Base-by-base conservation (phyloP, 352 stramenopile genomes). In the Phytophthora syringae region DNA sequence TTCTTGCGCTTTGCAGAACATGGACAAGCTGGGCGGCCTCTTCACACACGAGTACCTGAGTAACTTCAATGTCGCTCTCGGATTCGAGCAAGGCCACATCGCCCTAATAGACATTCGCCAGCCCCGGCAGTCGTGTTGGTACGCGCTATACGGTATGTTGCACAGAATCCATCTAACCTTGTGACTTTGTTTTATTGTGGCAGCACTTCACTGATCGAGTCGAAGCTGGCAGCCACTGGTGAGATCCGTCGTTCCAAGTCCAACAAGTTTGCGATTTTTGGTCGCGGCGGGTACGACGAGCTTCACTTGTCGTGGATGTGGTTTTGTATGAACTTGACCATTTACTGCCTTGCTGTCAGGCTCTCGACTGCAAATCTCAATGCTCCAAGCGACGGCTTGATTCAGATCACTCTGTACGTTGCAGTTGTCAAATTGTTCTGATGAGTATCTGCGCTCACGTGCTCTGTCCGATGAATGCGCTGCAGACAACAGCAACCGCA, bases 31-130 rank as follows among this genome's bases (percentile, higher is more conserved):
- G 45, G 85, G 87, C 15, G 85, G 85, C 1, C 67, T 95, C 18
- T 95, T 88, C 52, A 70, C 79, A 13, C 87, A 95, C 39, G 82
- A 93, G 61, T 92, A 92, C 56, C 51, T 90, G 49, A 83, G 52
- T 53, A 44, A 34, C 16, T 65, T 77, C 37, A 80, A 66, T 27
- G 70, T 94, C 30, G 84, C 79, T 12, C 72, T 95, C 22, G 87
- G 82, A 16, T 95, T 91, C 37, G 75, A 93, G 50, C 55, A 64
- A 39, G 86, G 80, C n/a, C 55, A 87, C 18, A 40, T 92, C 6
- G 77, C 80, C n/a, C 79, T 82, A 25, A 27, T 94, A 7, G 87
- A 95, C 45, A 74, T 74, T 2, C 83, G 87, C 36, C 93, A 89
- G 80, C 55, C 74, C 27, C 71, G 74, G 18, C 70, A 79, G 40